Evolutionary conservation across 2,329 filamentous ascomycete genomes (phyloP), one percentile per base, ranked within the genome.

Genomic region (Pseudogymnoascus verrucosus): DNA sequence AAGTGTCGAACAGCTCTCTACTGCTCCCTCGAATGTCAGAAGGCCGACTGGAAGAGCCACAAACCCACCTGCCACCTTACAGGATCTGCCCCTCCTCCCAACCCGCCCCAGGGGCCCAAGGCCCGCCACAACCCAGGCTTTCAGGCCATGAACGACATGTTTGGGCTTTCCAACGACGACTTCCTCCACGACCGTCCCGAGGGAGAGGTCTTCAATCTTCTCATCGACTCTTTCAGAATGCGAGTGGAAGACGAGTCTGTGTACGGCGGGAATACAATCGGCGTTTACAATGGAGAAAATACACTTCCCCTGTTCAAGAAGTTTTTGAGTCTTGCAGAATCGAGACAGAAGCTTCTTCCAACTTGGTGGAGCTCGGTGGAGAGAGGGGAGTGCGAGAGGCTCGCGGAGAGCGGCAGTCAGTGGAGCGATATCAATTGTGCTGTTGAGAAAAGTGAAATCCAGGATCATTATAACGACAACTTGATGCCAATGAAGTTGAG

Each of bases 21-120:
- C 54, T 73, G 70, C 65, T 68, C 67, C 1, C 66, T 62, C 11
- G 67, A 67, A 19, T 73, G 71, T 60, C 69, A 72, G 59, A 66
- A 65, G 42, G 60, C 36, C 4, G 57, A 71, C 37, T 71, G 67
- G 65, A 69, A 69, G 63, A 39, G n/a, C 14, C 71, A 72, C 62
- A 72, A 72, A 62, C 64, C 64, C 28, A 21, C 64, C 14, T 72
- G 71, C 57, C 62, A 69, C 2, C 23, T 37, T 74, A 74, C 1
- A 79, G 21, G 26, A 5, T 11, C 47, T 19, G 8, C 47, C n/a
- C 26, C 21, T 19, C 44, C 12, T 19, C 23, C 44, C 14, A 54
- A 31, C 44, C 23, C 23, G 5, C n/a, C 47, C 0, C 47, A 34
- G 26, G 8, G 4, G 7, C 4, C 51, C 2, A 6, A 8, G 14